phyloP scores from a whole-genome alignment of 1,284 basidiomycete species.

The Clitocybe nebularis region DNA sequence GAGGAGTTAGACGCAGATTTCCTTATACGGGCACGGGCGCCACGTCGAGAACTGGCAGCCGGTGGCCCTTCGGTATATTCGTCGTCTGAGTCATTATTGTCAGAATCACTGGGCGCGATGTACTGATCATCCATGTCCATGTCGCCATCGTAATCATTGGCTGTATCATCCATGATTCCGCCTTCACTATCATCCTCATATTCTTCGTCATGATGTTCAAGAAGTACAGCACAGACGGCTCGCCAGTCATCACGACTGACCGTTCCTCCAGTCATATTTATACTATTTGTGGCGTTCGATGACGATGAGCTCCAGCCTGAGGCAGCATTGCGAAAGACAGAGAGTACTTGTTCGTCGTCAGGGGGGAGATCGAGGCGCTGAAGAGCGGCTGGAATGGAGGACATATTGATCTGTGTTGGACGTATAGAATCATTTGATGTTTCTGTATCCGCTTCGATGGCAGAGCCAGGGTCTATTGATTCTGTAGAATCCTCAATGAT shows the following conservation, averaged over 20 bases:
- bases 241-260: constrained; percentile 68
- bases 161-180: constrained; percentile 6
- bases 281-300: constrained; percentile 16
- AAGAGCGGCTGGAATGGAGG: constrained; percentile 60
- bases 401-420: constrained; percentile 43
- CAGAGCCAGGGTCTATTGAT: not conserved
- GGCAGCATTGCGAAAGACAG: constrained; percentile 69
- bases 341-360: constrained; percentile 63
- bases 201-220: constrained; percentile 36
- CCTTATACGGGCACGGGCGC: constrained; percentile 16
- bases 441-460: constrained; percentile 1
- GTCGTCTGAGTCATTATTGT: constrained; percentile 25
- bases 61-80: constrained; percentile 27
- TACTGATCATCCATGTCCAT: constrained; percentile 19
- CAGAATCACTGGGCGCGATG: constrained; percentile 8
- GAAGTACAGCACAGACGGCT: constrained; percentile 65
- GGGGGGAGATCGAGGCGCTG: constrained; percentile 58
- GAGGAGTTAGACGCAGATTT: constrained; percentile 13
- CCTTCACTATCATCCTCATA: constrained; percentile 25
- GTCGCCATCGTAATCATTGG: constrained; percentile 19
- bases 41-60: constrained; percentile 18
- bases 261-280: constrained; percentile 22
- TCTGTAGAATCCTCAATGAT: constrained; percentile 6
- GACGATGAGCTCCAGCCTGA: constrained; percentile 50
- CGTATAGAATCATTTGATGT: constrained; percentile 2